These are phyloP conservation scores for Onygenales sp. DNA, from an alignment of 2,329 filamentous ascomycete genomes.

Conservation along the genomic window DNA sequence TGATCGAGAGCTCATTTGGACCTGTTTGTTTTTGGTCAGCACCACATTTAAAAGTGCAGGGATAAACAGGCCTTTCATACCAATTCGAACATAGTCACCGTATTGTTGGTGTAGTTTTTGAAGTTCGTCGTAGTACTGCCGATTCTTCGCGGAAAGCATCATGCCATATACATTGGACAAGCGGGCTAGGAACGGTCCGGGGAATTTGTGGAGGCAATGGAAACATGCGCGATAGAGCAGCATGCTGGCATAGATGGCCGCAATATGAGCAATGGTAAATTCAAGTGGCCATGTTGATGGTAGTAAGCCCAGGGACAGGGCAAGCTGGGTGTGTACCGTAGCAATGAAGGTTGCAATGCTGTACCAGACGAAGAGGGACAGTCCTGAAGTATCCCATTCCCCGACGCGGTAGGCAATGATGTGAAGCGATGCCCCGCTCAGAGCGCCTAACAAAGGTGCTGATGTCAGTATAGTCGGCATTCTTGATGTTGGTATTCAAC, in stretches of 20 bases:
- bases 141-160: conserved; percentile 11
- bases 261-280: background rate
- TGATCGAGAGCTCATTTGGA: conserved; percentile 9
- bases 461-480: too few relatives aligned
- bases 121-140: conserved; percentile 19
- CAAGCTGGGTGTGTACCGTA: too few relatives aligned
- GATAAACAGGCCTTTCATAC: conserved; percentile 27
- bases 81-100: conserved; percentile 27
- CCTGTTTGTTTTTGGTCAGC: conserved; percentile 22
- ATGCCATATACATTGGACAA: conserved; percentile 23
- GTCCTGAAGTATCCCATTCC: too few relatives aligned
- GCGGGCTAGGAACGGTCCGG: conserved; percentile 22
- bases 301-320: too few relatives aligned
- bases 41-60: background rate
- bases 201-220: conserved; percentile 11
- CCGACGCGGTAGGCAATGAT: too few relatives aligned
- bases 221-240: conserved; percentile 15
- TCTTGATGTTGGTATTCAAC: too few relatives aligned
- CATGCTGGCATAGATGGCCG: conserved; percentile 21
- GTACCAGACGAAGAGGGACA: too few relatives aligned
- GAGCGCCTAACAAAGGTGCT: too few relatives aligned
- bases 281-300: background rate
- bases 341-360: too few relatives aligned
- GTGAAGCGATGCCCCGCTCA: too few relatives aligned
- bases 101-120: conserved; percentile 23